phyloP scores from a whole-genome alignment of 345 rosid genomes.

The Citropsis articulata region DNA sequence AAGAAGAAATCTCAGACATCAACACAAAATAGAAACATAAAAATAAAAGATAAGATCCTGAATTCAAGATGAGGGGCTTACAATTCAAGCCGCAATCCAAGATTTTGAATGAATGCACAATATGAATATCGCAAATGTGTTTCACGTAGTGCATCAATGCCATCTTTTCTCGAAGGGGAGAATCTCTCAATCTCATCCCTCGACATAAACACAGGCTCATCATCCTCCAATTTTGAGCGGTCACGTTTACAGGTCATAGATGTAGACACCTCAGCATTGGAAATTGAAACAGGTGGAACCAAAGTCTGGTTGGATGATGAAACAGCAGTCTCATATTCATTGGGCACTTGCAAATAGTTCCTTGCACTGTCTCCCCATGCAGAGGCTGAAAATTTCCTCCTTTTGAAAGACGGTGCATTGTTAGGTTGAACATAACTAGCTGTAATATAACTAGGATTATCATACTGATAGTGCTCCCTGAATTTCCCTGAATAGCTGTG shows the following conservation, averaged over 20 bases:
- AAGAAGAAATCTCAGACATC: background rate
- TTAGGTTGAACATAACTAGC: slow-evolving; percentile 28
- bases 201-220: slow-evolving; percentile 60
- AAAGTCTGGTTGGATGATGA: slow-evolving; percentile 24
- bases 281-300: slow-evolving; percentile 32
- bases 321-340: slow-evolving; percentile 22
- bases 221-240: slow-evolving; percentile 60
- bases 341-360: slow-evolving; percentile 16
- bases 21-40: background rate
- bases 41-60: background rate
- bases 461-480: slow-evolving; percentile 19
- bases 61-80: slow-evolving; percentile 30
- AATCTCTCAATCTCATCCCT: slow-evolving; percentile 68
- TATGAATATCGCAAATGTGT: slow-evolving; percentile 75
- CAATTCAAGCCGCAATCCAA: slow-evolving; percentile 68
- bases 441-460: slow-evolving; percentile 2
- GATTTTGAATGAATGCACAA: slow-evolving; percentile 67
- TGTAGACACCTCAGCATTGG: slow-evolving; percentile 41
- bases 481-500: slow-evolving; percentile 27
- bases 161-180: slow-evolving; percentile 86
- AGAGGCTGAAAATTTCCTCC: slow-evolving; percentile 55
- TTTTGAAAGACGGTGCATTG: slow-evolving; percentile 45
- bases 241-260: slow-evolving; percentile 51
- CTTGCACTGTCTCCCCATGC: slow-evolving; percentile 44
- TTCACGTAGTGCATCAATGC: slow-evolving; percentile 65